Conservation (phyloP, 495 filamentous ascomycete genomes). For the Copromyces sp. region DNA sequence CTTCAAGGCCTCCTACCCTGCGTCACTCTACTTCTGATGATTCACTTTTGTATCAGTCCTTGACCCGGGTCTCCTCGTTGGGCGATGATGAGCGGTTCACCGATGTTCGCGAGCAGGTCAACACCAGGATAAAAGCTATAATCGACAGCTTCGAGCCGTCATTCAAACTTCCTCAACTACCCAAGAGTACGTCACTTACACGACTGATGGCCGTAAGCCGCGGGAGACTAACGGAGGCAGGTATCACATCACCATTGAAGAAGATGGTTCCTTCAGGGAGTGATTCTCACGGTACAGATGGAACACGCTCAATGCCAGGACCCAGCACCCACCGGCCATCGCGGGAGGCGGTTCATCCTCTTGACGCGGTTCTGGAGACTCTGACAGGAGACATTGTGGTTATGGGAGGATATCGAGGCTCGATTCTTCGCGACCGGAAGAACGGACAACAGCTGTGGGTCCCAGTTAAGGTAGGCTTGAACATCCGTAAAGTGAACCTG, state of each 20-base stretch:
- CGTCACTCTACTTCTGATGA: conserved; percentile 64
- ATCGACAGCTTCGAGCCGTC: conserved; percentile 74
- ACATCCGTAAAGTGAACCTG: conserved; percentile 83
- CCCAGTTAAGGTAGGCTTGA: conserved; percentile 87
- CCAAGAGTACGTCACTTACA: conserved; percentile 42
- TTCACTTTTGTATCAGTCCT: conserved; percentile 54
- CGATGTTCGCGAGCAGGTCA: conserved; percentile 67
- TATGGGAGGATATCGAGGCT: conserved; percentile 86
- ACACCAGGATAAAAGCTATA: conserved; percentile 84
- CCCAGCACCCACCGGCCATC: conserved; percentile 10
- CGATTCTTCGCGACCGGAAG: no score
- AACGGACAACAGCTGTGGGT: no score
- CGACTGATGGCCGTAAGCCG: neutral
- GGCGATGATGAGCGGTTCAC: conserved; percentile 81
- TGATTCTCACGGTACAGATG: conserved; percentile 3
- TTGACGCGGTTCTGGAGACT: conserved; percentile 56
- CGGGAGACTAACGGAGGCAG: conserved; percentile 13
- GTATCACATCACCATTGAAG: conserved; percentile 30
- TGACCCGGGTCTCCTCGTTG: conserved; percentile 70
- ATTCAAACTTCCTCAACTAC: conserved; percentile 57
- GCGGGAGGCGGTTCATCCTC: conserved; percentile 23
- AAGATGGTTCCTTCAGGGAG: conserved; percentile 11
- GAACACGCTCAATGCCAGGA: conserved; percentile 2
- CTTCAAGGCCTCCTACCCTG: conserved; percentile 27
- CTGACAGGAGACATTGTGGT: conserved; percentile 80